Base-by-base conservation (phyloP, 768 basidiomycete genomes). In the Lentinula boryana region DNA sequence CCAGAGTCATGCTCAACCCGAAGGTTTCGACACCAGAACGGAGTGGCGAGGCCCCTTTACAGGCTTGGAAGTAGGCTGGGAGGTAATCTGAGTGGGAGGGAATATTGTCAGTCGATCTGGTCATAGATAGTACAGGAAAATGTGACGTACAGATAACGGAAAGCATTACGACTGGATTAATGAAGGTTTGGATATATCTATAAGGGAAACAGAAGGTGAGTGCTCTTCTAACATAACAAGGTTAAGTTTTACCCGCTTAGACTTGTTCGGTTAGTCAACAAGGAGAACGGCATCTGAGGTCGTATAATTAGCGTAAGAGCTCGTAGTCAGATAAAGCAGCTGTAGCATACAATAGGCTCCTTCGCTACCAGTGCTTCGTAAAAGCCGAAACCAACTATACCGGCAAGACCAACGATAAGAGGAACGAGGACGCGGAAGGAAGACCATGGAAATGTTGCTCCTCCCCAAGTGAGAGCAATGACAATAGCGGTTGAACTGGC, bases 61-160 rank as follows among this genome's bases (percentile, higher is more conserved):
- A 74, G 1, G 78, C 77, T 63, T 81, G 80, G 63, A 77, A 80
- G 64, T 75, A 81, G 8, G 77, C 72, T 5, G 53, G 53, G 12
- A 54, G 53, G 21, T 38, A 54, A 54, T 54, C 53, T 54, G 32
- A 33, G 21, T 51, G 7, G 33, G 15, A 33, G 16, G 12, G n/a
- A 15, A 27, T 23, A n/a, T 36, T 15, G 8, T 31, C 12, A 5
- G 27, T 35, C 27, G 27, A 32, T 32, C 15, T 35, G 51, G 10
- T 9, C 23, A 18, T 27, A 27, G 27, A 6, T 3, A 52, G 7
- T 2, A 77, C 77, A 3, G 75, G 64, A 62, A 76, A 80, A 62
- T 76, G 23, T 52, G 7, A 54, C 53, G 16, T 38, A 54, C 53
- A 54, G n/a, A 35, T 21, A 16, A 54, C 18, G 21, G 33, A 32